Base-by-base conservation (phyloP, 1,284 basidiomycete genomes). In the Trametes versicolor region DNA sequence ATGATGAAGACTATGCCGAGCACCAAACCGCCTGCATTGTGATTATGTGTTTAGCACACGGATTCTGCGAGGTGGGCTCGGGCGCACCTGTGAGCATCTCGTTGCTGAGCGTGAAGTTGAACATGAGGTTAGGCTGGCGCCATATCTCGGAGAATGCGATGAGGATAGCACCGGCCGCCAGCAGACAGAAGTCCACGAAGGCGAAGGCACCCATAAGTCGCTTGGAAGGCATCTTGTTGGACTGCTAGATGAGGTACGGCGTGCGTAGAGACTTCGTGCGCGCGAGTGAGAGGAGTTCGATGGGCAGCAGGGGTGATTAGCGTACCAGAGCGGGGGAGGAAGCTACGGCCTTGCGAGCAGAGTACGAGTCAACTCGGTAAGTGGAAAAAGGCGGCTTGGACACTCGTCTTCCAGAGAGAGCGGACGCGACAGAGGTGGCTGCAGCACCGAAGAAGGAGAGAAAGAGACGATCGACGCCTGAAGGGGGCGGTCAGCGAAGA, bases 121-220 rank as follows among this genome's bases (percentile, higher is more conserved):
- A 81, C 66, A 94, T 76, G 41, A 91, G 74, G 72, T 91, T 83
- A 9, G 86, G 82, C 53, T 81, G 79, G 54, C 86, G 83, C 90
- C 90, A 94, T 36, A 92, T 75, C 64, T 94, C 78, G 21, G 92
- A 92, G 56, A 94, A 79, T 51, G 83, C 83, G 66, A 95, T 79
- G 21, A 87, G 78, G 58, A 94, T 68, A 54, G 82, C 79, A 45
- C 90, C 92, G 8, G 90, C 87, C n/a, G 81, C 84, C 47, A 95
- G 82, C 61, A 95, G 85, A 69, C 82, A 83, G 66, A 90, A 65
- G 79, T 90, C 90, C 68, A 94, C 80, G 77, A 88, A 85, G 50
- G 82, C 85, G 90, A 92, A 95, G 67, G 85, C 81, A 62, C 82
- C 85, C 79, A 91, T 84, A 63, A 95, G 81, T 71, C 79, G 85